Conservation (phyloP, 768 basidiomycete species). For the Kwoniella sp. region DNA sequence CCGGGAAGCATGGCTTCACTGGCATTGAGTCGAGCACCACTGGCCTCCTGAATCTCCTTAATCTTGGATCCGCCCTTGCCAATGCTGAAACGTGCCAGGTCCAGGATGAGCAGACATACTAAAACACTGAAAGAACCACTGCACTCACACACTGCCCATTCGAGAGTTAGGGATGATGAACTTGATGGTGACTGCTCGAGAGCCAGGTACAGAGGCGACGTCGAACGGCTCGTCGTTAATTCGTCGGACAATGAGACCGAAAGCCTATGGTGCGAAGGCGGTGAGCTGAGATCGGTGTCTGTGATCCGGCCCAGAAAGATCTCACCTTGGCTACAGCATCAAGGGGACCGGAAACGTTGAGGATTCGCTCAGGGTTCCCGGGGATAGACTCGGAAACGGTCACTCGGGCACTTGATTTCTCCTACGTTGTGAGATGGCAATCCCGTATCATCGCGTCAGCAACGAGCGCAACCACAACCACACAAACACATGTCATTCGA, state of each 20-base stretch:
- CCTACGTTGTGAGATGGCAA: slow-evolving; percentile 28
- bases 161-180: slow-evolving; percentile 99
- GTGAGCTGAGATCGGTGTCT: neutral
- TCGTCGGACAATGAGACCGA: slow-evolving; percentile 95
- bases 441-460: slow-evolving; percentile 14
- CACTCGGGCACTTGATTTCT: slow-evolving; percentile 89
- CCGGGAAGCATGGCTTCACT: slow-evolving; percentile 98
- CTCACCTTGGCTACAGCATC: slow-evolving; percentile 97
- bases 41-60: slow-evolving; percentile 99
- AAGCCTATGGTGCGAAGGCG: slow-evolving; percentile 66
- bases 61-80: slow-evolving; percentile 97
- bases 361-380: slow-evolving; percentile 97
- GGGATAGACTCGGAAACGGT: slow-evolving; percentile 98
- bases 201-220: slow-evolving; percentile 94
- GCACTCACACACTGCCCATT: slow-evolving; percentile 81
- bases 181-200: slow-evolving; percentile 97
- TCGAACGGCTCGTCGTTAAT: slow-evolving; percentile 99
- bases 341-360: slow-evolving; percentile 92
- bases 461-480: too few relatives aligned
- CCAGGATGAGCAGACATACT: neutral
- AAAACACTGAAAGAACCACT: neutral
- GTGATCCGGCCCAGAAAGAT: neutral
- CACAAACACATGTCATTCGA: neutral
- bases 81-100: slow-evolving; percentile 61
- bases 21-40: slow-evolving; percentile 92